These are phyloP conservation scores for Backusella tuberculispora DNA, from an alignment of 192 early-diverging fungal species.

Conservation along the genomic window DNA sequence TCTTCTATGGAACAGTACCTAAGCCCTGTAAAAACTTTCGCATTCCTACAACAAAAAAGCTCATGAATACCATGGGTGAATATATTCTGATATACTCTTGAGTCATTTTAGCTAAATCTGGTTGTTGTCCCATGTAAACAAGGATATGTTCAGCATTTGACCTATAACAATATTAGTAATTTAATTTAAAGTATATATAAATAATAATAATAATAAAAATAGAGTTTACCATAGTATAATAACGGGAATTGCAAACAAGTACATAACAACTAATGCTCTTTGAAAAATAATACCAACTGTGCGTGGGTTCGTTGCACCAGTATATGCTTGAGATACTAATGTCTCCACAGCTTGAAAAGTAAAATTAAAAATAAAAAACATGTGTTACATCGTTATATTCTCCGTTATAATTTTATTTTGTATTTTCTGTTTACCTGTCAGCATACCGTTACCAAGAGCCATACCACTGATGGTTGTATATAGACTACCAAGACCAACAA, in stretches of 20 bases:
- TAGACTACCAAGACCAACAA: conserved; percentile 26
- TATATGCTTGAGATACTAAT: conserved; percentile 34
- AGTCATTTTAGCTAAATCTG: conserved; percentile 30
- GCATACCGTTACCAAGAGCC: conserved; percentile 31
- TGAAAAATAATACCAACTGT: conserved; percentile 37
- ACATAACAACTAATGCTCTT: conserved; percentile 25
- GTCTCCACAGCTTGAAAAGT: conserved; percentile 35
- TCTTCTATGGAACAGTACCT: conserved; percentile 2
- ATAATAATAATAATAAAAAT: background rate
- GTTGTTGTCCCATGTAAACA: conserved; percentile 31
- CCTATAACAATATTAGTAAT: conserved; percentile 21
- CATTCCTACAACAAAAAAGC: conserved; percentile 18
- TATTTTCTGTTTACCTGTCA: conserved; percentile 28
- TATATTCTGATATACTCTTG: conserved; percentile 20
- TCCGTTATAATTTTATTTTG: background rate
- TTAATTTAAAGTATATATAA: conserved; percentile 5
- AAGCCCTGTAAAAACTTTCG: conserved; percentile 28
- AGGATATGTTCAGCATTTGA: conserved; percentile 30
- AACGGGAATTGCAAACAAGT: conserved; percentile 22
- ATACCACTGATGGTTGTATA: conserved; percentile 30
- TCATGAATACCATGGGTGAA: conserved; percentile 24
- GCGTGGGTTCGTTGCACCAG: conserved; percentile 26
- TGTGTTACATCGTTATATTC: background rate
- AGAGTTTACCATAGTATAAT: conserved; percentile 23
- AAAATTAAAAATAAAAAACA: background rate